Base-by-base conservation (phyloP, 2,329 filamentous ascomycete species). In the Trichophyton equinum region DNA sequence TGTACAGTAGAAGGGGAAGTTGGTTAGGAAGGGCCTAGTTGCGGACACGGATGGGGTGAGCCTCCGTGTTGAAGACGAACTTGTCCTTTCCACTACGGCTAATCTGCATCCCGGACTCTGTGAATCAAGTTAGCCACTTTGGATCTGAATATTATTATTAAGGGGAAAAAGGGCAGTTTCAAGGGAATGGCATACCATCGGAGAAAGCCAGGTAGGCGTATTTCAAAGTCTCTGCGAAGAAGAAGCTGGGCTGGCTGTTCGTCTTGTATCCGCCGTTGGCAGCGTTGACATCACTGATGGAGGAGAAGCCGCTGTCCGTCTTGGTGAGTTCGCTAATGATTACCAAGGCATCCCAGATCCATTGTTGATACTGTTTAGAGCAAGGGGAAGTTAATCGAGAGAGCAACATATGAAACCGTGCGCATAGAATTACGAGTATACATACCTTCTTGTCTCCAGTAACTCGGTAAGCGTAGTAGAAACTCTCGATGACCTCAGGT, bases 141-240 rank as follows among this genome's bases (percentile, higher is more conserved):
- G 33, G 6, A 9, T 20, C 11, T 20, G 15, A 9, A 20, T 2
- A 6, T 46, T 30, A 30, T 30, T 30, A 7, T 22, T 22, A 22
- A 2, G 1, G 27, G 6, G 5, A 5, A 1, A 6, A 18, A 46
- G 0, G 6, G 15, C 0, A 2, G 8, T 8, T 49, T 36, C 27
- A 56, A 36, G 51, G 9, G 3, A 18, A 27, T 8, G 15, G 18
- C 53, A 38, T 56, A 56, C 53, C 53, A 15, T 38, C 58, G 0
- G 82, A 79, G 69, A 85, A 83, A 62, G 88, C 87, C 67, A 95
- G 71, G 74, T 88, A 95, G 61, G 81, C 77, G 72, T 95, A 95
- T 79, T 95, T 95, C 72, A 95, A 71, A 64, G 91, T 87, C 77
- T 95, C 90, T 0, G 90, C 89, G 72, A 95, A 90, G 77, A 88